A percentile compares a stretch with the other conserved stretches of the same genome.
phyloP scores from a whole-genome alignment of 2,329 filamentous ascomycete genomes.

The Beauveria australis region DNA sequence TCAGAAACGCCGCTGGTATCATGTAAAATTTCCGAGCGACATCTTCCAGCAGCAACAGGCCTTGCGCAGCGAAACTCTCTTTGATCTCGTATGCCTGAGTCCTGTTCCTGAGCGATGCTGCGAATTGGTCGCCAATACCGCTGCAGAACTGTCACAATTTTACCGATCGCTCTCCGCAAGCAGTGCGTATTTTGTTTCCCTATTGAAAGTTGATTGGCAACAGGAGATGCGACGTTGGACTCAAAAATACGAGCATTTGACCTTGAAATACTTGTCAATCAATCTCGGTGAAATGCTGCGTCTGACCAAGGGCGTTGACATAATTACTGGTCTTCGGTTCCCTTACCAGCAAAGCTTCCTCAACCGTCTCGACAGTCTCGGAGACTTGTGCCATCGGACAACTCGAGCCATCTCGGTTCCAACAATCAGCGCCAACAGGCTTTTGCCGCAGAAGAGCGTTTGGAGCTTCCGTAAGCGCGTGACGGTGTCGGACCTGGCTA shows the following conservation, averaged over 20 bases:
- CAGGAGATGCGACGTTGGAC: not conserved
- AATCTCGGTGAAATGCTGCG: not conserved
- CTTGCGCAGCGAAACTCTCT: not conserved
- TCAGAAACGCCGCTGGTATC: not conserved
- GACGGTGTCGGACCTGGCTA: constrained; percentile 14
- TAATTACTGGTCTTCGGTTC: not conserved
- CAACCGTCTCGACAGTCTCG: constrained; percentile 38
- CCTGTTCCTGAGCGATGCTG: not conserved
- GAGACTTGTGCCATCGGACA: constrained; percentile 39
- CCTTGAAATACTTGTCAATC: not conserved
- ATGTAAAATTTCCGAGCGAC: not conserved
- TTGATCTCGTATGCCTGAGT: not conserved
- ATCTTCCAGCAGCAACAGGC: not conserved
- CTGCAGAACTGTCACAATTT: not conserved
- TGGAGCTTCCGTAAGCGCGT: constrained; percentile 39
- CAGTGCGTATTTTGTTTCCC: not conserved
- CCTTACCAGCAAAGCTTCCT: constrained; percentile 36
- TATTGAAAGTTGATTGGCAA: constrained; percentile 7
- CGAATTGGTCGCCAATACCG: not conserved
- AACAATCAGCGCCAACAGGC: constrained; percentile 46
- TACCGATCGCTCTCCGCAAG: not conserved
- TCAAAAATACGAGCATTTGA: not conserved
- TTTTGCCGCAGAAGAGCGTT: constrained; percentile 40
- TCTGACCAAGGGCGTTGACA: not conserved
- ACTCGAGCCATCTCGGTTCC: constrained; percentile 42